phyloP scores from a whole-genome alignment of 805 yeast species.

The Brettanomyces anomalus region DNA sequence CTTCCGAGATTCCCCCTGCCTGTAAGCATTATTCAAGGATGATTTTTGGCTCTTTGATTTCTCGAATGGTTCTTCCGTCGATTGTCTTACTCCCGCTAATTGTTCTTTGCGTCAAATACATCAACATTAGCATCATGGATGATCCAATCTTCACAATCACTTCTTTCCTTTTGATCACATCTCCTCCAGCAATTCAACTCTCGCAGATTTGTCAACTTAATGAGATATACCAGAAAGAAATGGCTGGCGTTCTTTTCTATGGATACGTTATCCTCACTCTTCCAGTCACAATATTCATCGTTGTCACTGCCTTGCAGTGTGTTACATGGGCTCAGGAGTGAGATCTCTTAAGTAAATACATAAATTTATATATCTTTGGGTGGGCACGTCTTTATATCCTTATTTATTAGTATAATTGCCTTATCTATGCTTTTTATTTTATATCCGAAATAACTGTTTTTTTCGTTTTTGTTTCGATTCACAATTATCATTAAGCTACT shows the following conservation, averaged over 20 bases:
- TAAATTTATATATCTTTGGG: background rate
- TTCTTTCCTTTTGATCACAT: constrained; percentile 62
- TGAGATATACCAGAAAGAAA: constrained; percentile 67
- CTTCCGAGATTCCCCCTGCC: constrained; percentile 57
- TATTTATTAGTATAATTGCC: too few relatives aligned
- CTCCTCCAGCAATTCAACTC: constrained; percentile 80
- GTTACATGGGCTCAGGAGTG: constrained; percentile 27
- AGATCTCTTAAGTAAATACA: background rate
- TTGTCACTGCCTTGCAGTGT: constrained; percentile 55
- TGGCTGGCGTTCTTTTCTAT: constrained; percentile 78
- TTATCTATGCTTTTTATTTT: too few relatives aligned
- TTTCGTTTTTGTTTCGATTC: too few relatives aligned
- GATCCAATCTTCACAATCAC: constrained; percentile 78
- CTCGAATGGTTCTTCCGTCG: constrained; percentile 75
- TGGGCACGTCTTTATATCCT: background rate
- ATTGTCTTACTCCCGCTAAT: constrained; percentile 58
- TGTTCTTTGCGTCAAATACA: constrained; percentile 51
- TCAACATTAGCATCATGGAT: constrained; percentile 60
- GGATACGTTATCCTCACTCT: constrained; percentile 69
- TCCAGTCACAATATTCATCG: constrained; percentile 68
- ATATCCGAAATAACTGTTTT: too few relatives aligned
- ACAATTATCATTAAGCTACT: too few relatives aligned
- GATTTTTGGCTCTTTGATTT: constrained; percentile 58
- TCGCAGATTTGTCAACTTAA: constrained; percentile 76
- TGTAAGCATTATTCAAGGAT: constrained; percentile 54